Evolutionary conservation across 2,329 filamentous ascomycete species (phyloP), one percentile per base, ranked within the genome.

Genomic region (Aspergillus flavus): DNA sequence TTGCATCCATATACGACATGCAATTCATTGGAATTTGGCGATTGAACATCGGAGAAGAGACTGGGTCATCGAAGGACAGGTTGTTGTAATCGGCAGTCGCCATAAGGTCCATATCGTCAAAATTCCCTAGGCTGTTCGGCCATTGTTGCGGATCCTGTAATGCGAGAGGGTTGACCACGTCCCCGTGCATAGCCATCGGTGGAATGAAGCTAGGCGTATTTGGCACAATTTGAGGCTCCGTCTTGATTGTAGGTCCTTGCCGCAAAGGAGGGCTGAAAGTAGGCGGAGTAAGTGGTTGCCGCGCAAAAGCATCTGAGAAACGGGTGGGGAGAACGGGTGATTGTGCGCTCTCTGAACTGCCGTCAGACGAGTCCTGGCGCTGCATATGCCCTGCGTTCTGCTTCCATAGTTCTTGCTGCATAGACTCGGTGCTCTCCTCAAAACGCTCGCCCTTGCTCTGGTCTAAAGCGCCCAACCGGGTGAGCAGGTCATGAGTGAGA

Each of bases 401-500:
- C 32, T 82, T 82, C 64, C 86, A 80, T 46, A 89, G 72, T 50
- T 82, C 81, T 61, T 84, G 81, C 71, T 88, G 86, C 74, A 89
- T 79, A 32, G 80, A 77, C 43, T 80, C 79, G 62, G 82, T 80
- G 72, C 87, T 84, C 61, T 89, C 87, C 70, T 89, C 86, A 68
- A 89, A 89, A 4, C 75, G 78, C 63, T 83, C 80, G 59, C 86
- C 84, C 74, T 79, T 79, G 61, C 79, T 79, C 52, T 82, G 75
- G 57, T 88, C 85, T 43, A 89, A 74, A 2, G 86, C 82, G 46
- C 86, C 85, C 28, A 89, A 78, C 39, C 85, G 80, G 53, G 86
- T 85, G 53, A 89, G 81, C 46, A 89, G 86, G 67, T 89, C 86
- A 75, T 89, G 87, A 0, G 86, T 89, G 36, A 88, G 80, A 16